Base-by-base conservation (phyloP, 164 flowering plant species). In the Vitis riparia region DNA sequence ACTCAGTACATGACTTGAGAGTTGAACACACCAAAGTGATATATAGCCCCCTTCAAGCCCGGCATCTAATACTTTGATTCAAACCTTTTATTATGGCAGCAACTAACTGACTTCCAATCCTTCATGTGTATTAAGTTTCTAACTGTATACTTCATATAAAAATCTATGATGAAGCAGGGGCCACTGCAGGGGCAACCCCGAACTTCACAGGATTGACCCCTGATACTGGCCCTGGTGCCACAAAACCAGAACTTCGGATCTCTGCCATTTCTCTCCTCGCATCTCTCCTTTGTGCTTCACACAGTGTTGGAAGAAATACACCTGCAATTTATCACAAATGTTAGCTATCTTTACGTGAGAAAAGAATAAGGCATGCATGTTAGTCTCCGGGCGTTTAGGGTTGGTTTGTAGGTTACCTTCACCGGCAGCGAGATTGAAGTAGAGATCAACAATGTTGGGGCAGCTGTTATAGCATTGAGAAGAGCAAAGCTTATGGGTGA, bases 381-480 rank as follows among this genome's bases (percentile, higher is more conserved):
- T 53, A 0, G 16, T 53, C 12, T 23, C 27, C 27, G n/a, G 56
- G 16, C 0, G 56, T n/a, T 9, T 65, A 19, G 17, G 16, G 11
- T 16, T 53, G 1, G 13, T 52, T n/a, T 55, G 11, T 62, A 48
- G 14, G 51, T 56, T 75, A 87, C 95, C 93, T 87, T 90, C 95
- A 12, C 90, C 89, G 5, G 90, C 93, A 37, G 95, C 95, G 1
- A 90, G 90, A 57, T 83, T 88, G 85, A 86, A 88, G 85, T 84
- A 87, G 55, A 90, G 91, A 71, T 90, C 89, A 53, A 90, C 86
- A 53, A 89, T 70, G 83, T 90, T 90, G 76, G 90, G 89, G 81
- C 93, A 88, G 63, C 27, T 50, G 8, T 68, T 52, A 78, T 87
- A 87, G 82, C 93, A 90, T 19, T 44, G 76, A 32, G 87, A 16